Evolutionary conservation across 2,329 filamentous ascomycete genomes (phyloP).

Genomic region (Penicillium sp.): DNA sequence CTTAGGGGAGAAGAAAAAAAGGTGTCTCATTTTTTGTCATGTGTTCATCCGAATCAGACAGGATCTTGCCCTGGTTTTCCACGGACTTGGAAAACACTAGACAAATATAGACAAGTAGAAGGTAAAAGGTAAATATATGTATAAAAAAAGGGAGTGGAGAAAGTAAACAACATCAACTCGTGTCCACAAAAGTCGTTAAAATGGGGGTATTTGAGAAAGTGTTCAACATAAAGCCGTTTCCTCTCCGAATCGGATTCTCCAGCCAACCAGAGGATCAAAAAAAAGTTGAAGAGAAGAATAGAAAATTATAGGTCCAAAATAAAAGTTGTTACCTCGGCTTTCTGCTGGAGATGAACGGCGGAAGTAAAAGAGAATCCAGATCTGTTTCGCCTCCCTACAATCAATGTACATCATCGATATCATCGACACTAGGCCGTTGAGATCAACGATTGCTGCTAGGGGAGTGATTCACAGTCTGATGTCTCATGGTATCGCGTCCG

Average conservation of each 20-base stretch:
- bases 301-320: slow-evolving; percentile 21
- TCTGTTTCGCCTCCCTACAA: background rate
- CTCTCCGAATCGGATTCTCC: slow-evolving; percentile 25
- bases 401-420: slow-evolving; percentile 1
- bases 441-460: background rate
- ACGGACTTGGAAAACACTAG: slow-evolving; percentile 2
- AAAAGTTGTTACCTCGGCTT: slow-evolving; percentile 21
- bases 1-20: background rate
- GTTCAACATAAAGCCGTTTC: slow-evolving; percentile 27
- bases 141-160: slow-evolving; percentile 16
- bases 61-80: background rate
- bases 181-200: slow-evolving; percentile 35
- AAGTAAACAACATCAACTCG: slow-evolving; percentile 37
- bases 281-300: slow-evolving; percentile 14
- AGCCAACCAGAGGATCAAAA: slow-evolving; percentile 25
- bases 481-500: slow-evolving; percentile 1
- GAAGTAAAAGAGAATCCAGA: slow-evolving; percentile 10
- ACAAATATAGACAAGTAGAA: slow-evolving; percentile 27
- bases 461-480: background rate
- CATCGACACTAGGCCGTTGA: background rate
- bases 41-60: slow-evolving; percentile 1
- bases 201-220: slow-evolving; percentile 36
- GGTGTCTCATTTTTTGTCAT: slow-evolving; percentile 16
- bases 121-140: slow-evolving; percentile 13
- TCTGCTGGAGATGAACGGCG: slow-evolving; percentile 29